phyloP scores from a whole-genome alignment of 208 protist genomes.

The Trypanosoma rangeli region DNA sequence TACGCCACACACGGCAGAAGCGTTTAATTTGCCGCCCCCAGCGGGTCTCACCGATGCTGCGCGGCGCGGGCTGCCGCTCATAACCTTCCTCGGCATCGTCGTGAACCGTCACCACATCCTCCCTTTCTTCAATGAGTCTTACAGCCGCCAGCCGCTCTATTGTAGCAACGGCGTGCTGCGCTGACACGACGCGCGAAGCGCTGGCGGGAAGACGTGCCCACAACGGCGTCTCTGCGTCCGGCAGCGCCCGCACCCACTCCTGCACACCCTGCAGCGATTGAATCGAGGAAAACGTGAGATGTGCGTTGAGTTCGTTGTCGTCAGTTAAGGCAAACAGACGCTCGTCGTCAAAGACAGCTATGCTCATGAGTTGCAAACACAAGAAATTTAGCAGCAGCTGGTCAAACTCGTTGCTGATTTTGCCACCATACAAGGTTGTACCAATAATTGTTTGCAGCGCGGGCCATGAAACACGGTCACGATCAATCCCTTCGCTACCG shows the following conservation, averaged over 20 bases:
- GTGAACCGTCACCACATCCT: neutral
- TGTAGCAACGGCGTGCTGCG: slow-evolving; percentile 50
- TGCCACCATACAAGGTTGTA: slow-evolving; percentile 95
- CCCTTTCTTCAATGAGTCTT: slow-evolving; percentile 58
- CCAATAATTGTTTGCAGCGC: slow-evolving; percentile 93
- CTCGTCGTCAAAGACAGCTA: slow-evolving; percentile 61
- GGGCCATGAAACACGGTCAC: slow-evolving; percentile 92
- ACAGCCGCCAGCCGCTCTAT: slow-evolving; percentile 71
- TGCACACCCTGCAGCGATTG: slow-evolving; percentile 71
- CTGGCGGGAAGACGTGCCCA: slow-evolving; percentile 95
- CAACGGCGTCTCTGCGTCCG: slow-evolving; percentile 64
- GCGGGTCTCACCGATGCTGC: slow-evolving; percentile 30
- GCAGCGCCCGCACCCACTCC: slow-evolving; percentile 86
- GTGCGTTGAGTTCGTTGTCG: slow-evolving; percentile 12
- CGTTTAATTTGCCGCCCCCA: slow-evolving; percentile 56
- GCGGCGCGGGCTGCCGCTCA: neutral
- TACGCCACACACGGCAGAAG: slow-evolving; percentile 39
- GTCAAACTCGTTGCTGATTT: slow-evolving; percentile 98
- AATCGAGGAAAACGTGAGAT: slow-evolving; percentile 37
- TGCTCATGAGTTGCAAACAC: slow-evolving; percentile 82
- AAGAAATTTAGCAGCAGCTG: slow-evolving; percentile 93
- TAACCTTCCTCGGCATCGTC: neutral
- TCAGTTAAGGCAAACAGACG: slow-evolving; percentile 33
- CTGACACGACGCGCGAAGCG: slow-evolving; percentile 81
- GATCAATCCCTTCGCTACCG: slow-evolving; percentile 30